Conservation (phyloP, 345 rosid species). For the Brassica carinata region DNA sequence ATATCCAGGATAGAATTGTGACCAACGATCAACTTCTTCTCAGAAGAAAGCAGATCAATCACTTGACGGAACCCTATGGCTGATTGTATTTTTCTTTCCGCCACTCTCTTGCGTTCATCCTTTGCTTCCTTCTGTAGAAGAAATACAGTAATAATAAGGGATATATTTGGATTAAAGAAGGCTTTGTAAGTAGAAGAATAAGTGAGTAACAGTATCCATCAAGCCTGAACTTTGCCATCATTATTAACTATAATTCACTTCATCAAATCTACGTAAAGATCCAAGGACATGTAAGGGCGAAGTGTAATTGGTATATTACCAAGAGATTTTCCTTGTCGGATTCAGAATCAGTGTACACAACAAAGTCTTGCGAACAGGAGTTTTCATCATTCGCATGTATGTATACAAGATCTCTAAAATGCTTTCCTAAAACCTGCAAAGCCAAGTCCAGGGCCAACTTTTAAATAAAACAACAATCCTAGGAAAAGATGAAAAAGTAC, state of each 20-base stretch:
- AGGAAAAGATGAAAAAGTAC: background rate
- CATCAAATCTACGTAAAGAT: background rate
- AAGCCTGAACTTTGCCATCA: slow-evolving; percentile 2
- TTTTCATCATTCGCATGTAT: slow-evolving; percentile 45
- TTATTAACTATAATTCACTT: background rate
- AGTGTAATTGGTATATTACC: slow-evolving; percentile 50
- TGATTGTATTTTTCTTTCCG: slow-evolving; percentile 59
- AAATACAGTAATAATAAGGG: background rate
- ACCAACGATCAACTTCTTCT: slow-evolving; percentile 83
- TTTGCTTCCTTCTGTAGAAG: slow-evolving; percentile 65
- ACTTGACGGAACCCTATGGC: slow-evolving; percentile 88
- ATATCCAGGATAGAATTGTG: slow-evolving; percentile 93
- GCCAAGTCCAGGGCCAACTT: slow-evolving; percentile 2
- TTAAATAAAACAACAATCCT: background rate
- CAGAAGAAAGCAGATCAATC: slow-evolving; percentile 82
- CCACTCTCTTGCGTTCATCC: slow-evolving; percentile 54
- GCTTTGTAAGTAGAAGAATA: background rate
- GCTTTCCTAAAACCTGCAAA: slow-evolving; percentile 59
- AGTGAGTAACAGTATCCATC: background rate
- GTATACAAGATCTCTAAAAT: slow-evolving; percentile 73
- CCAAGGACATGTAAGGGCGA: background rate
- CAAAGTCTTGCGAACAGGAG: slow-evolving; percentile 46
- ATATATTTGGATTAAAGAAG: background rate
- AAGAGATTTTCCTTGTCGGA: slow-evolving; percentile 57
- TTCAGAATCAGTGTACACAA: slow-evolving; percentile 71